A percentile compares a stretch with the other conserved stretches of the same genome.
Evolutionary conservation across 768 basidiomycete genomes (phyloP).

Genomic region (Lactifluus subvellereus): DNA sequence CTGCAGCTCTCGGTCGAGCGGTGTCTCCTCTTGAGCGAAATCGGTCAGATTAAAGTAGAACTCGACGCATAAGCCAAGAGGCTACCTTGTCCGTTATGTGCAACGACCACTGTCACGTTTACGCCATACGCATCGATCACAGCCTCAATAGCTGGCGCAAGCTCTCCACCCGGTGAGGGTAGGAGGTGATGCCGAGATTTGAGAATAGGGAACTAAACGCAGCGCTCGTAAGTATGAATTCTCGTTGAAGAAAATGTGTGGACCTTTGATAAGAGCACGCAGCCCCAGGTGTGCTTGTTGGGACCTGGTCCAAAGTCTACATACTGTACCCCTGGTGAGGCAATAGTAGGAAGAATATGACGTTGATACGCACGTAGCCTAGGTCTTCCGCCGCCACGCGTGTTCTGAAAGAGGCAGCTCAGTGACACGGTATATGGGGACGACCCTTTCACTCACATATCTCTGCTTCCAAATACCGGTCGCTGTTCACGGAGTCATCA

Average conservation of each 20-base stretch:
- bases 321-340: slow-evolving; percentile 42
- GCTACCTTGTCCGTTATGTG: slow-evolving; percentile 87
- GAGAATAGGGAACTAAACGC: slow-evolving; percentile 73
- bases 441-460: slow-evolving; percentile 47
- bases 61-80: not conserved
- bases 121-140: slow-evolving; percentile 75
- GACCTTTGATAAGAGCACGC: slow-evolving; percentile 73
- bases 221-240: not conserved
- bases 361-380: slow-evolving; percentile 56
- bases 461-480: slow-evolving; percentile 76
- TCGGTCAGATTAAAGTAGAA: not conserved
- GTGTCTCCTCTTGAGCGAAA: slow-evolving; percentile 64
- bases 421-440: not conserved
- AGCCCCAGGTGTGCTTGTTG: slow-evolving; percentile 87
- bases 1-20: slow-evolving; percentile 83
- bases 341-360: not conserved
- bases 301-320: slow-evolving; percentile 88
- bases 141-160: slow-evolving; percentile 87
- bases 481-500: slow-evolving; percentile 36
- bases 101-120: slow-evolving; percentile 73
- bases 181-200: slow-evolving; percentile 81
- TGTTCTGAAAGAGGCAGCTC: slow-evolving; percentile 43
- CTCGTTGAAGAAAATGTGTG: not conserved
- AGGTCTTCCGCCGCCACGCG: slow-evolving; percentile 70
- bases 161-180: slow-evolving; percentile 80